phyloP scores from a whole-genome alignment of 371 early-diverging fungal genomes.

The Smittium culicis region DNA sequence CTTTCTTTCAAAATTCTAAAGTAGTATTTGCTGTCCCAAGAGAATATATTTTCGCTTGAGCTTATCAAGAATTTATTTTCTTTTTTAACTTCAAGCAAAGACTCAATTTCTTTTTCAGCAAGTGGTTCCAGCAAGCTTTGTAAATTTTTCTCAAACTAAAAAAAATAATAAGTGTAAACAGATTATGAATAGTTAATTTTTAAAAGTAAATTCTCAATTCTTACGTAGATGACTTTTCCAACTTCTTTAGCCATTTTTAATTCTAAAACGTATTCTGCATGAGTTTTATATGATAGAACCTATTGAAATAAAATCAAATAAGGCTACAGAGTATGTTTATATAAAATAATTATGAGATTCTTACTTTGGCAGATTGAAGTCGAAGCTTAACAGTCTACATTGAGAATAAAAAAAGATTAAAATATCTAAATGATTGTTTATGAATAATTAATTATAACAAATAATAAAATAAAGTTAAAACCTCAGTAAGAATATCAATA shows the following conservation, averaged over 20 bases:
- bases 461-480: neutral
- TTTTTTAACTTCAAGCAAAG: constrained; percentile 41
- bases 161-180: neutral
- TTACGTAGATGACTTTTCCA: constrained; percentile 35
- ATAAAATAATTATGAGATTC: too few species aligned
- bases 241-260: constrained; percentile 74
- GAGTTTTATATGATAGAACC: constrained; percentile 57
- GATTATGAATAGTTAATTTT: neutral
- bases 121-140: constrained; percentile 38
- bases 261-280: constrained; percentile 60
- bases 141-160: constrained; percentile 52
- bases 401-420: too few species aligned
- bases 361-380: constrained; percentile 36
- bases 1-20: constrained; percentile 49
- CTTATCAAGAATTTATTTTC: constrained; percentile 28
- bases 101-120: constrained; percentile 44
- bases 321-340: too few species aligned
- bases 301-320: too few species aligned
- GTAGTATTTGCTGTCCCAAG: constrained; percentile 67
- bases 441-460: too few species aligned
- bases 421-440: too few species aligned
- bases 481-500: constrained; percentile 28
- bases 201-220: neutral
- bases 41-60: constrained; percentile 42
- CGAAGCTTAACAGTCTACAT: constrained; percentile 43